Evolutionary conservation across 768 basidiomycete species (phyloP).

Genomic region (Rhizopogon vinicolor): DNA sequence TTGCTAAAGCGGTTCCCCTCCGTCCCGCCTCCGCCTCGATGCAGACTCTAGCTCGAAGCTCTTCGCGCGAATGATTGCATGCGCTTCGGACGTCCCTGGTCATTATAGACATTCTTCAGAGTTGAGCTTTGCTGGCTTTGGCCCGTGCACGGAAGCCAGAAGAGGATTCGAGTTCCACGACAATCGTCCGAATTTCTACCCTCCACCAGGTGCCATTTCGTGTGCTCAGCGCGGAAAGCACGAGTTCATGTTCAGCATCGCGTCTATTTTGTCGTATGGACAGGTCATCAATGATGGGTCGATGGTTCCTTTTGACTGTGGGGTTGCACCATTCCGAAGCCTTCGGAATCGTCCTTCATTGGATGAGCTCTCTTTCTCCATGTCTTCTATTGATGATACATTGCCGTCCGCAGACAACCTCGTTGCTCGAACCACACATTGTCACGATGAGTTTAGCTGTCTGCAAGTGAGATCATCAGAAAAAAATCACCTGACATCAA

Average conservation of each 20-base stretch:
- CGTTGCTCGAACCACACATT: too few relatives aligned
- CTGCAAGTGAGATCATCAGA: too few relatives aligned
- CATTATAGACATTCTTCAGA: conserved; percentile 41
- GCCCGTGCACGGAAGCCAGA: conserved; percentile 75
- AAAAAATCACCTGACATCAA: too few relatives aligned
- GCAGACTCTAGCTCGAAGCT: conserved; percentile 41
- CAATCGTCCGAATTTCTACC: conserved; percentile 62
- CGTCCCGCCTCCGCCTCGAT: conserved; percentile 32
- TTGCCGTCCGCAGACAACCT: too few relatives aligned
- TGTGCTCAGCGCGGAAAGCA: conserved; percentile 39
- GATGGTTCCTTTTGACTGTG: too few relatives aligned
- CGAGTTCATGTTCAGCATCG: conserved; percentile 68
- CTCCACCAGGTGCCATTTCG: conserved; percentile 38
- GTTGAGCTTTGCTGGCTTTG: conserved; percentile 65
- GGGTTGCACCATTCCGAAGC: too few relatives aligned
- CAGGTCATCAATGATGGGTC: conserved; percentile 37
- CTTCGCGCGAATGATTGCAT: conserved; percentile 16
- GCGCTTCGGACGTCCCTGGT: conserved; percentile 9
- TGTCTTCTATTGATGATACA: too few relatives aligned
- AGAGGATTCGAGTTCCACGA: conserved; percentile 72
- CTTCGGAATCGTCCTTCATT: too few relatives aligned
- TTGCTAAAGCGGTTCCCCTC: conserved; percentile 37
- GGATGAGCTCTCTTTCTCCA: too few relatives aligned
- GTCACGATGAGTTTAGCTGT: too few relatives aligned
- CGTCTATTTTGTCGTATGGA: conserved; percentile 78